phyloP scores from a whole-genome alignment of 129 eudicot species.

The Smallanthus sonchifolius region DNA sequence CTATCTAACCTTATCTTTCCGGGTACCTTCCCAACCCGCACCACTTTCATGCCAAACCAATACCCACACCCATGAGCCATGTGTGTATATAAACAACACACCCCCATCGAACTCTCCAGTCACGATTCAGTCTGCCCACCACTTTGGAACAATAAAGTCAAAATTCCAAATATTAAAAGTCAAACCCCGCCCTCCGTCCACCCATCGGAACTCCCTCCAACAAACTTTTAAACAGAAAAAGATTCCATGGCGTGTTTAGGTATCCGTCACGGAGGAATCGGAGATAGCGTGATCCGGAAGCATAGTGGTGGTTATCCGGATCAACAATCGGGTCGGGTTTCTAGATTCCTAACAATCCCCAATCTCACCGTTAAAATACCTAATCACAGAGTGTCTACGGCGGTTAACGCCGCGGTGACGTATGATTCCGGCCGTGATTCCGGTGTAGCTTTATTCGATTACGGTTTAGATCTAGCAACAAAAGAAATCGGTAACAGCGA shows the following conservation, averaged over 20 bases:
- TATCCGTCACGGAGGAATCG: slow-evolving; percentile 4
- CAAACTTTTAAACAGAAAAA: too few relatives aligned
- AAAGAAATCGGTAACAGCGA: background rate
- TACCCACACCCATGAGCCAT: background rate
- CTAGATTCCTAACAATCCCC: slow-evolving; percentile 13
- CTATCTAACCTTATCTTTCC: background rate
- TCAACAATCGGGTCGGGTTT: slow-evolving; percentile 18
- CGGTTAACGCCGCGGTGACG: slow-evolving; percentile 10
- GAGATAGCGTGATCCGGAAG: slow-evolving; percentile 19
- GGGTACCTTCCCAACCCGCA: background rate
- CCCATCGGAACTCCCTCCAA: slow-evolving; percentile 2
- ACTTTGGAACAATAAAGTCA: slow-evolving; percentile 15
- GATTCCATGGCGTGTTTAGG: slow-evolving; percentile 22
- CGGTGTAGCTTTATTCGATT: background rate
- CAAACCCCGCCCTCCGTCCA: background rate
- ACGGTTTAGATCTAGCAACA: background rate
- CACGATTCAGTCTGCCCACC: slow-evolving; percentile 12
- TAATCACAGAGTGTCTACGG: background rate
- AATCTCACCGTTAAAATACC: slow-evolving; percentile 8
- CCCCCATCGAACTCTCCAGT: background rate
- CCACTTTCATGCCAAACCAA: background rate
- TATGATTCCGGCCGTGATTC: slow-evolving; percentile 11
- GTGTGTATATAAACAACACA: background rate
- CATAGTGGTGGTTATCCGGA: background rate
- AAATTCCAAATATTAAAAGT: background rate